Conservation (phyloP, 2,329 filamentous ascomycete species). For the Clonostachys solani region DNA sequence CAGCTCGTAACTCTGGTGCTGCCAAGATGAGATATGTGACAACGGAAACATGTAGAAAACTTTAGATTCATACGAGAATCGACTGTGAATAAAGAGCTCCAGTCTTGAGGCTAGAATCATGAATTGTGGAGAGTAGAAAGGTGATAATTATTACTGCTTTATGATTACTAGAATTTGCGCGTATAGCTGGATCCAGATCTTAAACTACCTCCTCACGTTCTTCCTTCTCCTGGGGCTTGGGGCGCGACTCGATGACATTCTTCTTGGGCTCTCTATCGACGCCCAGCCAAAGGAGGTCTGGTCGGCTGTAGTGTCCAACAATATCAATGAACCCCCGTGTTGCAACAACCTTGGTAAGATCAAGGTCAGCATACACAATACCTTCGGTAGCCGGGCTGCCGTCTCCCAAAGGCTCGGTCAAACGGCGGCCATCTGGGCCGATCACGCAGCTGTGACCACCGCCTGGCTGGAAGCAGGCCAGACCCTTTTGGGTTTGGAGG, state of each 20-base stretch:
- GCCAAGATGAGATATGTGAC: too few relatives aligned
- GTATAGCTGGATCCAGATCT: background rate
- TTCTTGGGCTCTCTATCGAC: slow-evolving; percentile 10
- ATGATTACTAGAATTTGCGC: background rate
- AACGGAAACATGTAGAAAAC: too few relatives aligned
- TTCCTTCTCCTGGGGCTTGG: background rate
- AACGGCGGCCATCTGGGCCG: slow-evolving; percentile 12
- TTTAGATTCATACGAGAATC: too few relatives aligned
- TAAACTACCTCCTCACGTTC: background rate
- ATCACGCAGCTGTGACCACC: slow-evolving; percentile 13
- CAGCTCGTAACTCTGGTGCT: too few relatives aligned
- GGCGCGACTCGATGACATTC: slow-evolving; percentile 1
- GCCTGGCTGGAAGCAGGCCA: slow-evolving; percentile 11
- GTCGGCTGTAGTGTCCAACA: slow-evolving; percentile 25
- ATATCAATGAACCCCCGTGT: slow-evolving; percentile 32
- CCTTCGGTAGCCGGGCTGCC: slow-evolving; percentile 24
- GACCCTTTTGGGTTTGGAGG: slow-evolving; percentile 31
- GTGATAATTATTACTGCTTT: background rate
- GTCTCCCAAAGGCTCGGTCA: slow-evolving; percentile 8
- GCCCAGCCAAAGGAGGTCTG: slow-evolving; percentile 32
- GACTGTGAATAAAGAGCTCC: too few relatives aligned
- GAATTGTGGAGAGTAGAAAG: too few relatives aligned
- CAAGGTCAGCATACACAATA: slow-evolving; percentile 44
- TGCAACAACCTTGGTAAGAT: slow-evolving; percentile 34
- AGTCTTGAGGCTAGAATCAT: too few relatives aligned